phyloP scores from a whole-genome alignment of 176 grass and related monocot species.

The Carex cristatella region DNA sequence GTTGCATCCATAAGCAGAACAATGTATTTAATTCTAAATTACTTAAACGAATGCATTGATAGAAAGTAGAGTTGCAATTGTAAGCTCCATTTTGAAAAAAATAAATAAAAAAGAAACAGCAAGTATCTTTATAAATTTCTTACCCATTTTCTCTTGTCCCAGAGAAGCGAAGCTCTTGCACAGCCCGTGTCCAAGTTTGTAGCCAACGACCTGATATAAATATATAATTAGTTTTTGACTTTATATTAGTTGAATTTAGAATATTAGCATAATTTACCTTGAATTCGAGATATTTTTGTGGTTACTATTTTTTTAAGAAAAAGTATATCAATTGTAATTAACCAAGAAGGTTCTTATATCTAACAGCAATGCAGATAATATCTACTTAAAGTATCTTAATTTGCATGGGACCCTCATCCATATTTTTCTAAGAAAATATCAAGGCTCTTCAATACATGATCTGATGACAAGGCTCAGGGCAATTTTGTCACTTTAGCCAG shows the following conservation, averaged over 20 bases:
- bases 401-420: not conserved
- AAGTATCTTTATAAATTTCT: not conserved
- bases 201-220: conserved; percentile 17
- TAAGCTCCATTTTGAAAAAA: not conserved
- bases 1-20: conserved; percentile 1
- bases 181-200: conserved; percentile 43
- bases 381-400: not conserved
- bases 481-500: not conserved
- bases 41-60: no score
- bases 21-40: not conserved
- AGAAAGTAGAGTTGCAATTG: not conserved
- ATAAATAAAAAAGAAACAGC: not conserved
- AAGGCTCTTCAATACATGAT: not conserved
- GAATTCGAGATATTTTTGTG: not conserved
- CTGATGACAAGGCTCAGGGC: not conserved
- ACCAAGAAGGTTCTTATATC: not conserved
- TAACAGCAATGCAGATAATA: not conserved
- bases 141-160: conserved; percentile 35
- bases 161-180: conserved; percentile 31
- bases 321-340: not conserved
- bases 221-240: not conserved
- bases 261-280: no score
- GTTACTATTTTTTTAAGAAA: not conserved
- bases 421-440: not conserved
- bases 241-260: not conserved